Evolutionary conservation across 768 basidiomycete genomes (phyloP), one percentile per base, ranked within the genome.

Genomic region (Hygrophorus pudorinus): DNA sequence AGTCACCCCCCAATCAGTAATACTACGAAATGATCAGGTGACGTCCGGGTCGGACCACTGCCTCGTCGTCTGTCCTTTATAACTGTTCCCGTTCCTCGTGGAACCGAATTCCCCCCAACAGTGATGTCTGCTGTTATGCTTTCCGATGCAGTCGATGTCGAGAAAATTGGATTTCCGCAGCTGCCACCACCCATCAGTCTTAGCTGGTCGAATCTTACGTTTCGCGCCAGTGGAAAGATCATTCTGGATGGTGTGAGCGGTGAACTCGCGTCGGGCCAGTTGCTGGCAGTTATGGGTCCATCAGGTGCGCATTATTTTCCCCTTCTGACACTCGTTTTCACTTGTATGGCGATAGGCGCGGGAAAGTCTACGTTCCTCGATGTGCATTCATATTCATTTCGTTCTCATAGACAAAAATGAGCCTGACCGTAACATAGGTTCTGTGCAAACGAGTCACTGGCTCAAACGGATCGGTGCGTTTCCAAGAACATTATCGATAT

Each of bases 351-450:
- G 20, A n/a, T 8, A 17, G 38, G 38, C 20, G 38, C 38, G 3
- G 38, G 38, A 5, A 39, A 39, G 21, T 39, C 38, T 21, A 39
- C 38, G 14, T 39, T 39, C 20, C 14, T 39, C 38, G 38, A 39
- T 39, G 33, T 35, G 33, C 33, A 9, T 35, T 4, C 3, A 10
- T 4, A 35, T n/a, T 17, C 4, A 13, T 24, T 13, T 39, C 20
- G n/a, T 20, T 13, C 38, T 13, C 20, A 16, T 2, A 13, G 38
- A 24, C 24, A 7, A 24, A 24, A 3, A 3, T 3, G 7, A 24
- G 24, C 7, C 24, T 24, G 7, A 7, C 3, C 7, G 4, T 24
- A 7, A 24, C 24, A 24, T 24, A 24, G 24, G 24, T 24, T 24
- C 24, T 24, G 24, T 24, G 24, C 24, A 24, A 24, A 24, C 24